phyloP scores from a whole-genome alignment of 805 yeast species.

The Nakazawaea populi region DNA sequence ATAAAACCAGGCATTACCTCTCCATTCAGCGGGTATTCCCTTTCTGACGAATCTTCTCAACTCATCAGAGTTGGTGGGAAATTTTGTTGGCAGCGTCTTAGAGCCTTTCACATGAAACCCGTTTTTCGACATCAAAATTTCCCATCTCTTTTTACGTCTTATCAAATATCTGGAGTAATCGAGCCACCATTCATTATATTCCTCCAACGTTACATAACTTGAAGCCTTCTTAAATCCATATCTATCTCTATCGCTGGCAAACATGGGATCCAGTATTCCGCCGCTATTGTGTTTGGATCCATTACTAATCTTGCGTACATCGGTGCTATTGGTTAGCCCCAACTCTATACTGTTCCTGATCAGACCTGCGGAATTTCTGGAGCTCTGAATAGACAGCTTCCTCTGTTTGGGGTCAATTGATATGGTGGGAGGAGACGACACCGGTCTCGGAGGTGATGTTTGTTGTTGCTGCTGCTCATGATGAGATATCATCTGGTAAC shows the following conservation, averaged over 20 bases:
- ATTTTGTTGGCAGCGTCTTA: constrained; percentile 47
- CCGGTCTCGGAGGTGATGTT: not conserved
- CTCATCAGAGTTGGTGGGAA: constrained; percentile 75
- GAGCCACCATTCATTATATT: constrained; percentile 73
- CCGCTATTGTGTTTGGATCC: constrained; percentile 5
- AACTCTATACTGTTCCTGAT: constrained; percentile 11
- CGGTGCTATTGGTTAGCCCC: constrained; percentile 1
- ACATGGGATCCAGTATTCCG: constrained; percentile 8
- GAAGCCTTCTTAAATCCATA: constrained; percentile 82
- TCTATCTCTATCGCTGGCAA: constrained; percentile 47
- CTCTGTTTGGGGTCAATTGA: not conserved
- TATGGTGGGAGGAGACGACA: not conserved
- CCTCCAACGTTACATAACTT: constrained; percentile 41
- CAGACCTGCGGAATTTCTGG: constrained; percentile 11
- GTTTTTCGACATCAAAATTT: constrained; percentile 50
- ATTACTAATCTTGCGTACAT: not conserved
- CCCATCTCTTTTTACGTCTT: constrained; percentile 77
- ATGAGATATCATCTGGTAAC: not conserved
- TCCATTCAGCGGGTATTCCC: constrained; percentile 96
- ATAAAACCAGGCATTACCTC: constrained; percentile 96
- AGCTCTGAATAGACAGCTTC: constrained; percentile 5
- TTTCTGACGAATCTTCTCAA: constrained; percentile 77
- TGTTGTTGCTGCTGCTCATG: not conserved
- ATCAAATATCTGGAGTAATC: constrained; percentile 58
- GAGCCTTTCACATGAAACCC: constrained; percentile 48